Base-by-base conservation (phyloP, 345 rosid genomes). In the Mallotus nudiflorus region DNA sequence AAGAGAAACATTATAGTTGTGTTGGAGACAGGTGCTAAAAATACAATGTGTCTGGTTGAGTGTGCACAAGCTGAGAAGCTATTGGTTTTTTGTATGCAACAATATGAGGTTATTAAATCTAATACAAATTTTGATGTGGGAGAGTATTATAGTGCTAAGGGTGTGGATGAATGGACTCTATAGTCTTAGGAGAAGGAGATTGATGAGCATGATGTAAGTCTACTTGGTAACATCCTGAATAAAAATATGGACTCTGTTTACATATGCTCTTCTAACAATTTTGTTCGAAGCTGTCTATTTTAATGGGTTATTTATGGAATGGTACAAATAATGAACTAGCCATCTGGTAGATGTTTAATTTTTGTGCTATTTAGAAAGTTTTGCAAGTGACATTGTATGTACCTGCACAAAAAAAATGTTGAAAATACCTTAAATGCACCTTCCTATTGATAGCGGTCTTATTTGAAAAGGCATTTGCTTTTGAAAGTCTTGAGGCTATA, bases 1-100 rank as follows among this genome's bases (percentile, higher is more conserved):
- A 70, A 71, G 80, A 88, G 83, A 76, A 92, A 95, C 76, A 77
- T 83, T n/a, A 85, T 95, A 75, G 92, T 96, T 8, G 84, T 95
- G 78, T 58, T 95, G 62, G 93, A 75, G 49, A 77, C 92, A 1
- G 99, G 84, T 56, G 71, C 77, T 61, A 96, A 93, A 51, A 89
- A 90, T 88, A 86, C 89, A 15, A 68, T 80, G 53, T 46, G 51
- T 75, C 19, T 58, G 7, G 25, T 42, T 66, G 28, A 20, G 66
- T 59, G 60, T 9, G 46, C 29, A 19, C 42, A 27, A 67, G 56
- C 48, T 51, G 61, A 58, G 33, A 69, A 11, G 13, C 27, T 16
- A 44, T 13, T 50, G 25, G 28, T 37, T 77, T 50, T 75, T 24
- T 73, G 40, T 67, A 48, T 73, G 76, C 87, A 94, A 97, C 98